A percentile compares a stretch with the other conserved stretches of the same genome.
These are phyloP conservation scores for Rhodotorula sp. DNA, from an alignment of 1,284 basidiomycete species.

Conservation along the genomic window DNA sequence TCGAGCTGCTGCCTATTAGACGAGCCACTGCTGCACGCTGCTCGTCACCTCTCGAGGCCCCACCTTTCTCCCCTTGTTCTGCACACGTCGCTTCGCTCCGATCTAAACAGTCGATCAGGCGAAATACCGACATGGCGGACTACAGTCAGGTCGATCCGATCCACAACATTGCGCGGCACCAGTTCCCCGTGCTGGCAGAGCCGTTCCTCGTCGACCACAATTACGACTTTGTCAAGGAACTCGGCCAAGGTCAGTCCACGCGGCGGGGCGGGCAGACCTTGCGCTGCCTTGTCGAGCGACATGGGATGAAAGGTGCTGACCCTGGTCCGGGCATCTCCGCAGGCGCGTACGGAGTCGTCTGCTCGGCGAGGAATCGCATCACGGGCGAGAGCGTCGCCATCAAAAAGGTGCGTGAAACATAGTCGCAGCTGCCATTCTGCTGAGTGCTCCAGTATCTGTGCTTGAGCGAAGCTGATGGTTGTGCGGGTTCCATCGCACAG, in stretches of 20 bases:
- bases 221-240: conserved; percentile 91
- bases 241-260: conserved; percentile 69
- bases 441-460: neutral
- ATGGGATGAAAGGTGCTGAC: neutral
- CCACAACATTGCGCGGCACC: conserved; percentile 30
- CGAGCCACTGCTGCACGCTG: too few species aligned
- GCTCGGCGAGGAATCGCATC: conserved; percentile 42
- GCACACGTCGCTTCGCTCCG: too few species aligned
- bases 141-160: conserved; percentile 10
- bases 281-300: neutral
- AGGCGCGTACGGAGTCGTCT: conserved; percentile 46
- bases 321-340: neutral
- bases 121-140: neutral
- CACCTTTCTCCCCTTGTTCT: too few species aligned
- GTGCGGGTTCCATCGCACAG: conserved; percentile 34
- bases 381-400: conserved; percentile 66
- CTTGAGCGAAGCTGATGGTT: too few species aligned
- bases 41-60: too few species aligned
- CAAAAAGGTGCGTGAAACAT: conserved; percentile 63
- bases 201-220: conserved; percentile 69
- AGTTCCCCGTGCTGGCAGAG: conserved; percentile 39
- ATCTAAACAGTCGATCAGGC: neutral
- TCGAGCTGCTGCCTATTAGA: too few species aligned
- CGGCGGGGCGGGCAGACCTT: neutral
- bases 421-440: neutral